Evolutionary conservation across 345 rosid species (phyloP).

Genomic region (Arabidopsis suecica): DNA sequence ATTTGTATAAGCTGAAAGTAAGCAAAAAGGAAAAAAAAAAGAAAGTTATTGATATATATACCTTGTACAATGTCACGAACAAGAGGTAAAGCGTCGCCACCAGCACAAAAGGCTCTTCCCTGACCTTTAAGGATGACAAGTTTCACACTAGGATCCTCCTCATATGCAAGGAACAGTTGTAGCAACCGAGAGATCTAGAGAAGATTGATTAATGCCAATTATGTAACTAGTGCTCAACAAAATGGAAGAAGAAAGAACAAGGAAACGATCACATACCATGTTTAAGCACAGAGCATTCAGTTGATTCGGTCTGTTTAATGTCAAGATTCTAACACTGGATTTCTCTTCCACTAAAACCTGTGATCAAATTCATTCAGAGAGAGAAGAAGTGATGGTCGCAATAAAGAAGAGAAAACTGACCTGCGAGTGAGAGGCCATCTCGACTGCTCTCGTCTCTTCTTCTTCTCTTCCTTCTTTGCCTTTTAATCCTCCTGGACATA

Average conservation of each 20-base stretch:
- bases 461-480: background rate
- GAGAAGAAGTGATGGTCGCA: background rate
- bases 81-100: no score
- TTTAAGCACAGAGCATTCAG: slow-evolving; percentile 65
- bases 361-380: background rate
- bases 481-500: no score
- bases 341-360: slow-evolving; percentile 72
- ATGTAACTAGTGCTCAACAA: background rate
- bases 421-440: slow-evolving; percentile 29
- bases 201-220: slow-evolving; percentile 20
- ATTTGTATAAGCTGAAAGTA: no score
- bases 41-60: no score
- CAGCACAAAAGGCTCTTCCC: slow-evolving; percentile 57
- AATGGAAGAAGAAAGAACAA: background rate
- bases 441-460: background rate
- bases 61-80: no score
- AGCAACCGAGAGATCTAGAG: slow-evolving; percentile 58
- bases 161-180: slow-evolving; percentile 65
- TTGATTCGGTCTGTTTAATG: slow-evolving; percentile 71
- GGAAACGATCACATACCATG: slow-evolving; percentile 54
- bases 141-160: slow-evolving; percentile 64
- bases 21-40: no score
- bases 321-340: slow-evolving; percentile 55
- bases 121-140: slow-evolving; percentile 74
- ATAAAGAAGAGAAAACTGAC: slow-evolving; percentile 1